Base-by-base conservation (phyloP, 1,139 yeast genomes). In the Yueomyces sp. region DNA sequence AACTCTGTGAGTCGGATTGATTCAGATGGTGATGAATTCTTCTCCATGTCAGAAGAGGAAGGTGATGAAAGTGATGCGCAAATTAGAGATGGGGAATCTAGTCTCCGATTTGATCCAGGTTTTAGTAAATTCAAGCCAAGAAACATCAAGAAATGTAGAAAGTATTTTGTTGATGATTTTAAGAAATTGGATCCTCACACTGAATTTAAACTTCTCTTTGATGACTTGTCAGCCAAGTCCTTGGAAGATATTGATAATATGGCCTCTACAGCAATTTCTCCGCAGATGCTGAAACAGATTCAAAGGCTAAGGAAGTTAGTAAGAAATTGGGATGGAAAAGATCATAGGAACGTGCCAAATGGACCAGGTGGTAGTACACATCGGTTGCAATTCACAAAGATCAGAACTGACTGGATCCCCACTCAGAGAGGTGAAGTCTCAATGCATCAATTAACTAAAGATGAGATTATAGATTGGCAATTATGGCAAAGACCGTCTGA, bases 311-410 rank as follows among this genome's bases (percentile, higher is more conserved):
- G 81, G 8, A 70, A 77, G 46, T 62, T 80, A 29, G 76, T 83
- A 1, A 70, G 84, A 51, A 86, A 86, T 26, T 85, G 94, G 93
- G 81, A 87, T 40, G 94, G 95, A 0, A 75, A 76, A 50, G 94
- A 84, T 55, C 76, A 80, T 45, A 64, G 81, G 41, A 67, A 77
- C 9, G 75, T 83, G 4, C 70, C 65, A 3, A 57, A 59, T 44
- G 62, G 62, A 2, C 89, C 94, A 0, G 93, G 93, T 6, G 75
- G 85, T 0, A 63, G 78, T 0, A 47, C 47, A 3, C 69, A 87
- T 48, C 81, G 81, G 51, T 63, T 84, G 41, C 67, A 76, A 8
- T 67, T 86, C 46, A 79, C 94, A 0, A 78, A 79, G 53, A 76
- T 86, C 37, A 74, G 81, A 57, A 89, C 83, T 49, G 93, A 83